These are phyloP conservation scores for Crithidia acanthocephali DNA, from an alignment of 208 protist species.

Conservation along the genomic window DNA sequence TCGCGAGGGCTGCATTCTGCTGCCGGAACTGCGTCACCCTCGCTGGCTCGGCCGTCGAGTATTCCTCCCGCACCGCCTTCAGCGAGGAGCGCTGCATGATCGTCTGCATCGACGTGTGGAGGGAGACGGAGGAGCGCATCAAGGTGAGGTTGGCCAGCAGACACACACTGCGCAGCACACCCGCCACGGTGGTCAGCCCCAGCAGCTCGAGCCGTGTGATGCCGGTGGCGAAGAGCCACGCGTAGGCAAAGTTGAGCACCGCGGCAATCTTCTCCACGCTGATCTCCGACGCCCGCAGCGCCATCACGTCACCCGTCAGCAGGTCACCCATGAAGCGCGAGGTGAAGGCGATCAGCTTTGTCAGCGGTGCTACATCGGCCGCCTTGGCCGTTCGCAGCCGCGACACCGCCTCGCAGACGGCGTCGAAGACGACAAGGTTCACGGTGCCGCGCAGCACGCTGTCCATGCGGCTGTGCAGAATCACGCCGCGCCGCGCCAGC, in stretches of 20 bases:
- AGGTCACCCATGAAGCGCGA: conserved; percentile 70
- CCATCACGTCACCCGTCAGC: conserved; percentile 61
- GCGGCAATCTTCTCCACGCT: conserved; percentile 69
- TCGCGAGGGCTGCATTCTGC: conserved; percentile 58
- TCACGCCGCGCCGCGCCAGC: conserved; percentile 65
- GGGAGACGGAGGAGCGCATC: conserved; percentile 50
- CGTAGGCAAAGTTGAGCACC: conserved; percentile 77
- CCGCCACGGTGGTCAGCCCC: conserved; percentile 71
- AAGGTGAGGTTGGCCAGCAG: conserved; percentile 79
- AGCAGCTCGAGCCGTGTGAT: conserved; percentile 82
- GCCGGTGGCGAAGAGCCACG: conserved; percentile 72
- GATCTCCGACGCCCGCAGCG: conserved; percentile 74
- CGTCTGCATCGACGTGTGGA: conserved; percentile 49
- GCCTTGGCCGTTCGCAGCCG: conserved; percentile 59
- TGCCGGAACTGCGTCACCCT: conserved; percentile 65
- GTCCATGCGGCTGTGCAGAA: conserved; percentile 81
- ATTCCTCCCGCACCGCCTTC: conserved; percentile 71
- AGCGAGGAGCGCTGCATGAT: conserved; percentile 59
- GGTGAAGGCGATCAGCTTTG: conserved; percentile 76
- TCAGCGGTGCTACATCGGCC: conserved; percentile 57
- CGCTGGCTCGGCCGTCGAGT: conserved; percentile 49
- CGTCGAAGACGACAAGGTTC: conserved; percentile 90
- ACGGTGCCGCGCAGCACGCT: conserved; percentile 81
- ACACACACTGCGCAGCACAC: conserved; percentile 65
- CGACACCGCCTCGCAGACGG: conserved; percentile 79